Percentiles rank a stretch among this genome's conserved stretches.
These are phyloP conservation scores for Porcisia hertigi DNA, from an alignment of 208 protist species.

Conservation along the genomic window DNA sequence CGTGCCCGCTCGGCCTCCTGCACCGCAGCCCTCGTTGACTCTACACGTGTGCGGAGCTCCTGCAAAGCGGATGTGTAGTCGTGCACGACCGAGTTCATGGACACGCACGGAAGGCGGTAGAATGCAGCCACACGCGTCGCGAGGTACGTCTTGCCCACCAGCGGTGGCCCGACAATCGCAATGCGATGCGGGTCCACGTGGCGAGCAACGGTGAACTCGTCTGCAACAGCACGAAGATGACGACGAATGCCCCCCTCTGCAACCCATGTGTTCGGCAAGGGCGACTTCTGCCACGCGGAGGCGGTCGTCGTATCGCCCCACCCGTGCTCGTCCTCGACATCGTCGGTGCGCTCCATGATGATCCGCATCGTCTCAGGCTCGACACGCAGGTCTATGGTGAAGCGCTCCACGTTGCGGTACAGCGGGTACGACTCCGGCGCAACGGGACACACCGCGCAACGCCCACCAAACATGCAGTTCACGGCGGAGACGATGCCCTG, in stretches of 20 bases:
- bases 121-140: constrained; percentile 52
- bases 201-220: constrained; percentile 77
- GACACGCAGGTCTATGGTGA: constrained; percentile 87
- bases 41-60: constrained; percentile 33
- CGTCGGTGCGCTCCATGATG: constrained; percentile 71
- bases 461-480: constrained; percentile 78
- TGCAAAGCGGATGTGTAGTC: constrained; percentile 58
- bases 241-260: constrained; percentile 76
- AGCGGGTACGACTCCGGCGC: constrained; percentile 62
- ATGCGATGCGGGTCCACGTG: constrained; percentile 80
- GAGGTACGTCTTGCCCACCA: constrained; percentile 85
- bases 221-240: constrained; percentile 60
- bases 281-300: background rate
- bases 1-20: constrained; percentile 43
- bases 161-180: constrained; percentile 87
- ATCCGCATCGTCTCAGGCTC: constrained; percentile 67
- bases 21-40: constrained; percentile 30
- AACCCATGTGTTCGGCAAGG: constrained; percentile 59
- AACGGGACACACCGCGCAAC: constrained; percentile 43
- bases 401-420: constrained; percentile 83
- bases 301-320: constrained; percentile 7
- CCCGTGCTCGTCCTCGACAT: constrained; percentile 31
- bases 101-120: constrained; percentile 77
- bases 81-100: constrained; percentile 38
- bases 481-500: constrained; percentile 66